phyloP scores from a whole-genome alignment of 176 grass and related monocot species.

The Carex myosuroides region DNA sequence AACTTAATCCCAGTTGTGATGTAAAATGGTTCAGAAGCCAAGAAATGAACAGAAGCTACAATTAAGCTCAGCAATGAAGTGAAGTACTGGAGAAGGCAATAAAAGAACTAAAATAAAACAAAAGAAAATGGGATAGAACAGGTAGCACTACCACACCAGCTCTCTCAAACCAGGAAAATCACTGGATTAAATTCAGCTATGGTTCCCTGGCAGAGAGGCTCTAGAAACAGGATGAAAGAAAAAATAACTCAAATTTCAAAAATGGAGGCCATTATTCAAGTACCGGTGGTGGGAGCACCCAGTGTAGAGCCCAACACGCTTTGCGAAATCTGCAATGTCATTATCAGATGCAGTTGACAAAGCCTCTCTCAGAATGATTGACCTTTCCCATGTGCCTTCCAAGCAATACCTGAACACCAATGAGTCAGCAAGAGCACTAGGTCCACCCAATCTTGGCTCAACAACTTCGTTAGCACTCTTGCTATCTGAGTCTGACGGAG shows the following conservation, averaged over 20 bases:
- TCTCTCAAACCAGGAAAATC: background rate
- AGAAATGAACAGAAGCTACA: background rate
- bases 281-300: slow-evolving; percentile 94
- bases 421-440: slow-evolving; percentile 40
- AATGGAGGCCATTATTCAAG: background rate
- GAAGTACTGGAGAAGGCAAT: background rate
- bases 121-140: background rate
- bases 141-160: background rate
- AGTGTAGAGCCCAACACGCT: slow-evolving; percentile 63
- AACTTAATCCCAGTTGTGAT: background rate
- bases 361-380: slow-evolving; percentile 52
- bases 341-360: slow-evolving; percentile 47
- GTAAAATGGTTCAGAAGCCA: background rate
- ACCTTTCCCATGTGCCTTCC: slow-evolving; percentile 51
- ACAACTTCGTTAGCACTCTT: slow-evolving; percentile 39
- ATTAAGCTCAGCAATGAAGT: background rate
- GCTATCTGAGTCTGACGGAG: slow-evolving; percentile 61
- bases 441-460: slow-evolving; percentile 45
- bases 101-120: background rate
- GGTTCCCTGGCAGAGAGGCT: background rate
- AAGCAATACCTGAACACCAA: slow-evolving; percentile 86
- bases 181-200: background rate
- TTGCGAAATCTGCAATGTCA: slow-evolving; percentile 57
- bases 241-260: slow-evolving; percentile 11
- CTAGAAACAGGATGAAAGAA: slow-evolving; percentile 9